phyloP scores from a whole-genome alignment of 331 rosid genomes.

The Cucumis variabilis region DNA sequence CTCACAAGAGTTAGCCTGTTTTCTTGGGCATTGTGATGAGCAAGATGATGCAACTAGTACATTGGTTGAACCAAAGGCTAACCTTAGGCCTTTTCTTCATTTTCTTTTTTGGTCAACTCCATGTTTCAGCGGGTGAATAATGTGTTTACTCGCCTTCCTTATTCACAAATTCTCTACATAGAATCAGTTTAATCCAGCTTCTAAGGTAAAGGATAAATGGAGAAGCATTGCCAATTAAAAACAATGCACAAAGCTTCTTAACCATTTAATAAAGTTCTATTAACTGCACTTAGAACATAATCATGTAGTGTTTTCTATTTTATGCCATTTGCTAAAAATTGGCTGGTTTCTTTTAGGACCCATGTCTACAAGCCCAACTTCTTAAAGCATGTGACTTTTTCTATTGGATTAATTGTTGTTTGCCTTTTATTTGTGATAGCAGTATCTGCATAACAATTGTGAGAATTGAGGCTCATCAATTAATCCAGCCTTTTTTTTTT shows the following conservation, averaged over 20 bases:
- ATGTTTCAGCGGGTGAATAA: background rate
- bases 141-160: background rate
- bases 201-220: background rate
- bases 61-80: constrained; percentile 81
- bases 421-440: background rate
- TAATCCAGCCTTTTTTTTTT: background rate
- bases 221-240: background rate
- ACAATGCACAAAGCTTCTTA: background rate
- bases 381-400: background rate
- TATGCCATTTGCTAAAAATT: background rate
- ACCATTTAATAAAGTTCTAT: background rate
- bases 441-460: background rate
- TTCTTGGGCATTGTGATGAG: constrained; percentile 87
- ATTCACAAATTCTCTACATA: background rate
- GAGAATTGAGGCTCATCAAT: background rate
- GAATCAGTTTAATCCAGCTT: background rate
- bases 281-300: background rate
- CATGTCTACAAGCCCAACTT: background rate
- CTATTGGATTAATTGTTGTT: background rate
- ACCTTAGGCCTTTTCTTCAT: constrained; percentile 49
- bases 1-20: constrained; percentile 79
- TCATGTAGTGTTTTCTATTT: background rate
- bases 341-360: background rate
- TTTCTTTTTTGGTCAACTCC: background rate
- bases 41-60: constrained; percentile 98